A percentile compares a stretch with the other conserved stretches of the same genome.
Evolutionary conservation across 2,329 filamentous ascomycete genomes (phyloP).

Genomic region (Cercospora zeae-maydis): DNA sequence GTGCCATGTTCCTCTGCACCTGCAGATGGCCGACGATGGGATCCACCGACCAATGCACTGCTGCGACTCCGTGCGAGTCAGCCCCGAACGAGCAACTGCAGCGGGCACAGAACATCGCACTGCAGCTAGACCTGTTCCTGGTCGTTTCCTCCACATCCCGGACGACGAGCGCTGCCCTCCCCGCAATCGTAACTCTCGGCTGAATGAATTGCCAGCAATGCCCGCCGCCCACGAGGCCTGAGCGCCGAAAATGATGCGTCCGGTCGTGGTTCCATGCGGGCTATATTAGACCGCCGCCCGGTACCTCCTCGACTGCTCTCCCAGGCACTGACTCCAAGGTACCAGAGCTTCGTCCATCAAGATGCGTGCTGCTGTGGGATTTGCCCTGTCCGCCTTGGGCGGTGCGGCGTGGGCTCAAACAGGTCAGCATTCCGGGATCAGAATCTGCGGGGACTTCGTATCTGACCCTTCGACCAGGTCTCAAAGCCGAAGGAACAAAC

Average conservation of each 20-base stretch:
- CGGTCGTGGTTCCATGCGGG: not conserved
- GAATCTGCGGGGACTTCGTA: not conserved
- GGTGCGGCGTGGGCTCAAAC: slow-evolving; percentile 6
- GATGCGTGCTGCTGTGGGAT: not conserved
- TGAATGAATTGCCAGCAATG: slow-evolving; percentile 1
- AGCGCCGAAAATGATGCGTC: not conserved
- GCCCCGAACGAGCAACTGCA: no score
- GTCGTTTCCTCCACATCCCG: slow-evolving; percentile 12
- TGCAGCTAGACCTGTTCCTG: not conserved
- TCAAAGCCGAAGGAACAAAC: slow-evolving; percentile 53
- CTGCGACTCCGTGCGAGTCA: no score
- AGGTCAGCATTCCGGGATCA: not conserved
- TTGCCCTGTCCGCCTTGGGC: not conserved
- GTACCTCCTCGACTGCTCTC: not conserved
- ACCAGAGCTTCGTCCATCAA: not conserved
- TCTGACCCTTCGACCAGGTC: slow-evolving; percentile 38
- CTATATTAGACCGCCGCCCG: not conserved
- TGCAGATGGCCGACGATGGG: no score
- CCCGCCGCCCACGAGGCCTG: not conserved
- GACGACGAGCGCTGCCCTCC: not conserved
- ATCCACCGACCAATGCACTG: no score
- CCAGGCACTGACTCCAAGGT: not conserved
- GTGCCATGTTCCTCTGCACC: no score
- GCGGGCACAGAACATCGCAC: not conserved
- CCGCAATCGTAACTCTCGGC: not conserved